Base-by-base conservation (phyloP, 305 asterid genomes). In the Rubia balearica region DNA sequence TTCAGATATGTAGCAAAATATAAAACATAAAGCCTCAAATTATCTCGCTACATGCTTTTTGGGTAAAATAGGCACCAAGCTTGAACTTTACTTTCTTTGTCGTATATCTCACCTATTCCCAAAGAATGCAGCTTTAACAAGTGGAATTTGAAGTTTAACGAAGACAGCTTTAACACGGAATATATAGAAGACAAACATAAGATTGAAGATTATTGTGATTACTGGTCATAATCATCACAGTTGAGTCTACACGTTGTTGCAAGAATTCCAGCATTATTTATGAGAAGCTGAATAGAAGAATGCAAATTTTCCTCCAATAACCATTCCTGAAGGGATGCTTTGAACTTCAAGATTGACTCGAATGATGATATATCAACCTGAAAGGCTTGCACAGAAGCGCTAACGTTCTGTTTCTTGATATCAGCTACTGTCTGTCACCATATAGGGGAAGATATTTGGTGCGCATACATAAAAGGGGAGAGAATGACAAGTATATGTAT, bases 241-340 rank as follows among this genome's bases (percentile, higher is more conserved):
- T 89, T 87, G 81, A 82, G 41, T 83, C 96, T 84, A 74, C 72
- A 19, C 22, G 95, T 84, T 56, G 92, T 90, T 61, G 97, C 95
- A 63, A 92, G 80, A 79, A 90, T 86, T 74, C 97, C 98, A 71
- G 96, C 97, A 80, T 92, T 89, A 84, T 92, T 92, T 83, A 92
- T 84, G 75, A 92, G 80, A 74, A 92, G 83, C 73, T 92, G 98
- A 81, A 92, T 70, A 71, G 97, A 92, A 57, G 80, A 69, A 80
- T 92, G 94, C 85, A 89, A 70, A 76, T 83, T 75, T 51, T 91
- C 88, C 76, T 89, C 97, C 74, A 57, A 45, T 36, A 87, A 82
- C 98, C 98, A 92, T 70, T 84, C 87, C 83, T 85, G 81, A 79
- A 92, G 91, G 65, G 89, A 84, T 84, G 30, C 69, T 71, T 83